Percentiles rank a stretch among this genome's conserved stretches.
Evolutionary conservation across 2,329 filamentous ascomycete species (phyloP).

Genomic region (Hirsutella minnesotensis): DNA sequence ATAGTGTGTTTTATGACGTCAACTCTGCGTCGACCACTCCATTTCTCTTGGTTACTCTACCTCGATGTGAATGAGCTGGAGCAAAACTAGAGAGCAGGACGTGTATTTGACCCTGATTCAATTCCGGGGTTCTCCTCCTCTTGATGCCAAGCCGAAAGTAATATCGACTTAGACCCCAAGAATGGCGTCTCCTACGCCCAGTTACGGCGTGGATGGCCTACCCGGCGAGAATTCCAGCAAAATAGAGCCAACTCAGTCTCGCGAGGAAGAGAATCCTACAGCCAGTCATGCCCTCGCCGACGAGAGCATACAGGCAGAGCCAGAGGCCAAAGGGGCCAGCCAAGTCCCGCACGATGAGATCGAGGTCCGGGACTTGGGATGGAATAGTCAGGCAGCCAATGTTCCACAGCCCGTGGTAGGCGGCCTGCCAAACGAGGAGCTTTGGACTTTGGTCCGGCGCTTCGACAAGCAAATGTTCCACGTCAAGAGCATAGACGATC

Average conservation of each 20-base stretch:
- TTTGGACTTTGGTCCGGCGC: constrained; percentile 59
- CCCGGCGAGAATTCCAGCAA: too few species aligned
- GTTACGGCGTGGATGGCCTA: too few species aligned
- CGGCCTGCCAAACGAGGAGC: constrained; percentile 58
- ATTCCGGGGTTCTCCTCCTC: too few species aligned
- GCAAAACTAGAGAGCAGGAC: too few species aligned
- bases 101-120: too few species aligned
- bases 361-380: constrained; percentile 57
- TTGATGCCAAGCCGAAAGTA: too few species aligned
- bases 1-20: too few species aligned
- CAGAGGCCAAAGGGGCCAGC: constrained; percentile 29
- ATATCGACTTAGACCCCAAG: too few species aligned
- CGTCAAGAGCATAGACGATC: constrained; percentile 51
- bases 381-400: constrained; percentile 48
- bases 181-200: too few species aligned
- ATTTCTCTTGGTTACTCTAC: too few species aligned
- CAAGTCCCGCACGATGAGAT: constrained; percentile 35
- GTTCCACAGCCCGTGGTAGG: constrained; percentile 51
- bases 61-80: too few species aligned
- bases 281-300: constrained; percentile 24
- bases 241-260: not conserved
- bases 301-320: constrained; percentile 10
- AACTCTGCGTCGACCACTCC: too few species aligned
- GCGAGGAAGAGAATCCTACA: constrained; percentile 19
- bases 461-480: constrained; percentile 62